Base-by-base conservation (phyloP, 805 yeast species). In the Cyberlindnera xishuangbannaensis region DNA sequence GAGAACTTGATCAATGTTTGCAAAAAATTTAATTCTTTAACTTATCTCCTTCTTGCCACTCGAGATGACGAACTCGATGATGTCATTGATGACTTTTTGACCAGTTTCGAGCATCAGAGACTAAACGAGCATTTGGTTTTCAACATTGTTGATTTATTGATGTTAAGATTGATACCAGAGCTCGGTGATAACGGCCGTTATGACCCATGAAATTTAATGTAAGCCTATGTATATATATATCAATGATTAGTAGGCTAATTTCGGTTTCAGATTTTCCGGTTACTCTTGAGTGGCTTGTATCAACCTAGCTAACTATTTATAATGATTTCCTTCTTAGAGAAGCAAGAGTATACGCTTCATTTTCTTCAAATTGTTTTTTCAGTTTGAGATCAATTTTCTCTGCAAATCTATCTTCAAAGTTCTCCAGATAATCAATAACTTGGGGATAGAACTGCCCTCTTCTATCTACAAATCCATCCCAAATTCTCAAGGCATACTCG, bases 51-150 rank as follows among this genome's bases (percentile, higher is more conserved):
- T 4, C 29, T 59, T 5, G 39, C 47, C 1, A 34, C 43, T 3
- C 36, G 33, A 3, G 59, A 56, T 10, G 28, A 15, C 4, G 54
- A 47, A 16, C 36, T 59, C 4, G 43, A 41, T 6, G 41, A 41
- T 13, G 41, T 45, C 15, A 30, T 61, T 14, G 58, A 55, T 7
- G 45, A 47, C 6, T 56, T 71, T 23, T 39, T 65, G 20, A 51
- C 56, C 16, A 40, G 56, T 7, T 61, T 66, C 28, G 50, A 55
- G 12, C 54, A 64, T 29, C 59, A 59, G 31, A 42, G 56, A 8
- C 54, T 70, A 28, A 73, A 72, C 47, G 65, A 67, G 42, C 56
- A 65, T 14, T 45, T 73, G 32, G 37, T 67, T 6, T 62, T 64
- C 50, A 59, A 56, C 26, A 15, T 71, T 0, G 14, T 69, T 23